Base-by-base conservation (phyloP, 2,329 filamentous ascomycete species). In the Phaeosphaeriaceae sp. region DNA sequence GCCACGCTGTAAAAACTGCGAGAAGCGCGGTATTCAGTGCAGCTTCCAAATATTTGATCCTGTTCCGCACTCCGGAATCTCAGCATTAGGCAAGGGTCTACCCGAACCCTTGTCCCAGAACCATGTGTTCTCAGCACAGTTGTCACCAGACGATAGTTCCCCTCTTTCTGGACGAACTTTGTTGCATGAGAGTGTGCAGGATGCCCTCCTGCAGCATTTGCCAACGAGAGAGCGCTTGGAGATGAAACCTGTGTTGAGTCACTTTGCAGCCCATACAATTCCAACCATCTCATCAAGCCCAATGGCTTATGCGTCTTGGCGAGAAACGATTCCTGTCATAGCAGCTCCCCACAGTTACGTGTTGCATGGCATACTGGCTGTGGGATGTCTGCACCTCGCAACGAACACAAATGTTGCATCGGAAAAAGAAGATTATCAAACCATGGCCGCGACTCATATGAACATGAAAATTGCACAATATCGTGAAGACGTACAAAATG, bases 341-440 rank as follows among this genome's bases (percentile, higher is more conserved):
- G 69, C 72, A 17, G 69, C 72, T 22, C 73, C 73, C 7, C 72
- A 80, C 57, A 64, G 70, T 2, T 83, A 79, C 50, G 68, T 83
- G 7, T 57, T 82, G 11, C 75, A 81, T 56, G 78, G 77, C 13
- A 72, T 82, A 4, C 63, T 82, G 7, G 79, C 80, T 2, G 55
- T 81, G 11, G 71, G 78, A 5, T 77, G 79, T n/a, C 69, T 83
- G 15, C 81, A 83, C 59, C 60, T 81, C 22, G 77, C 78, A 13
- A 76, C 73, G 21, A 50, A 72, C 70, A 48, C 53, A n/a, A 47
- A 20, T 7, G 49, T 40, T 4, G 50, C 58, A 25, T 55, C 50
- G 20, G 57, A 65, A 27, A 59, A 53, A 53, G 54, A 67, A 17
- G 27, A 44, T 2, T 65, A 69, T 22, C 53, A 57, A 10, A 58